phyloP scores from a whole-genome alignment of 495 filamentous ascomycete species.

The Aspergillus bridgeri region DNA sequence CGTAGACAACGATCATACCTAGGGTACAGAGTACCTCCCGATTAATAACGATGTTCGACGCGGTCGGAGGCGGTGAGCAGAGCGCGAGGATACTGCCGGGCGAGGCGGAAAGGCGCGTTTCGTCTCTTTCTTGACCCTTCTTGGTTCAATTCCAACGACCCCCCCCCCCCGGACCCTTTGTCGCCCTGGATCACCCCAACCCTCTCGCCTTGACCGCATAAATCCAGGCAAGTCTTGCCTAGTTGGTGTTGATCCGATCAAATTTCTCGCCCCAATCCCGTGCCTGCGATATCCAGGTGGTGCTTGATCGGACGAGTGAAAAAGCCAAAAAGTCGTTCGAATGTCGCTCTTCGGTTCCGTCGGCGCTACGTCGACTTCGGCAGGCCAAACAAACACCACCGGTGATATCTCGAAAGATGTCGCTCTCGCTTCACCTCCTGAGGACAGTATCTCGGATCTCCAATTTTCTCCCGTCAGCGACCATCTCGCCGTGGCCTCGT shows the following conservation, averaged over 20 bases:
- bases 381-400: conserved; percentile 62
- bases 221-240: neutral
- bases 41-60: too few relatives aligned
- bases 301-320: neutral
- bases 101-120: too few relatives aligned
- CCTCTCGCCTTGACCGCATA: neutral
- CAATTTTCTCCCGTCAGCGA: conserved; percentile 75
- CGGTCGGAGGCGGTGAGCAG: conserved; percentile 3
- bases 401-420: conserved; percentile 92
- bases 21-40: too few relatives aligned
- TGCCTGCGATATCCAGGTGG: neutral
- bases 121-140: neutral
- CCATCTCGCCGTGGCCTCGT: conserved; percentile 79
- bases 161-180: neutral
- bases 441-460: conserved; percentile 83
- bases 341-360: conserved; percentile 62
- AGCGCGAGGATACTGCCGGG: conserved; percentile 4
- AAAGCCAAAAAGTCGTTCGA: conserved; percentile 18
- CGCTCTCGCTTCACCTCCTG: conserved; percentile 67
- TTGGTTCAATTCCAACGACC: too few relatives aligned
- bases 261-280: neutral
- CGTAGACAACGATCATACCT: too few relatives aligned
- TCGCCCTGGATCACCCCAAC: neutral
- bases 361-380: conserved; percentile 39
- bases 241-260: neutral